Evolutionary conservation across 495 filamentous ascomycete genomes (phyloP).

Genomic region (Talaromyces borbonicus): DNA sequence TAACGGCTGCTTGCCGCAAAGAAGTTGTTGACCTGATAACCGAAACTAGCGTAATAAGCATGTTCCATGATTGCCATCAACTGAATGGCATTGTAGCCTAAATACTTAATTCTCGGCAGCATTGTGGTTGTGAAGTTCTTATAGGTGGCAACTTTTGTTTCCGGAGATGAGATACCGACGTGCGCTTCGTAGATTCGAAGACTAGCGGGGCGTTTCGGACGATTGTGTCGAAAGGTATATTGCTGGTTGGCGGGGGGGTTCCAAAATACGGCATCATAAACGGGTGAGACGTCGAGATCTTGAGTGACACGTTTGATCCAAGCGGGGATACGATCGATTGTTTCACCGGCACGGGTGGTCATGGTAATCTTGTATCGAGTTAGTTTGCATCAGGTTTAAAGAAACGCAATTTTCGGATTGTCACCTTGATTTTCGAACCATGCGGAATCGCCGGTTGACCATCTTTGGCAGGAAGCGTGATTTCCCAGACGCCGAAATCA

Average conservation of each 20-base stretch:
- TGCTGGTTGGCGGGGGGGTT: constrained; percentile 67
- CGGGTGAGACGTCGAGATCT: constrained; percentile 75
- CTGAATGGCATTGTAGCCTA: constrained; percentile 97
- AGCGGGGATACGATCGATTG: constrained; percentile 80
- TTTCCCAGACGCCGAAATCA: constrained; percentile 78
- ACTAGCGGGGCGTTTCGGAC: constrained; percentile 76
- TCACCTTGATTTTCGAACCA: constrained; percentile 89
- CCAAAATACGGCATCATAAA: constrained; percentile 95
- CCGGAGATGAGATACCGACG: constrained; percentile 91
- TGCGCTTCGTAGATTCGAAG: constrained; percentile 94
- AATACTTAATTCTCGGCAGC: constrained; percentile 78
- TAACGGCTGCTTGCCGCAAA: constrained; percentile 96
- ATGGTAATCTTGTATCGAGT: constrained; percentile 63
- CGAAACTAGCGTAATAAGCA: constrained; percentile 98
- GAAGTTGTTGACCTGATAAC: constrained; percentile 97
- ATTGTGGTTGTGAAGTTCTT: constrained; percentile 92
- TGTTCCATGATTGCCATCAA: constrained; percentile 99
- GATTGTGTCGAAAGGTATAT: constrained; percentile 74
- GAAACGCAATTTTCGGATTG: constrained; percentile 7
- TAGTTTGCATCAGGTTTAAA: neutral
- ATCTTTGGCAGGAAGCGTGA: constrained; percentile 63
- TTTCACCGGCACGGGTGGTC: constrained; percentile 64
- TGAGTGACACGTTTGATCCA: constrained; percentile 98
- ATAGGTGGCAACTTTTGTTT: constrained; percentile 80
- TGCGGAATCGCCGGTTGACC: constrained; percentile 77